Evolutionary conservation across 805 yeast genomes (phyloP), one percentile per base, ranked within the genome.

Genomic region (Lipomyces yamadae): DNA sequence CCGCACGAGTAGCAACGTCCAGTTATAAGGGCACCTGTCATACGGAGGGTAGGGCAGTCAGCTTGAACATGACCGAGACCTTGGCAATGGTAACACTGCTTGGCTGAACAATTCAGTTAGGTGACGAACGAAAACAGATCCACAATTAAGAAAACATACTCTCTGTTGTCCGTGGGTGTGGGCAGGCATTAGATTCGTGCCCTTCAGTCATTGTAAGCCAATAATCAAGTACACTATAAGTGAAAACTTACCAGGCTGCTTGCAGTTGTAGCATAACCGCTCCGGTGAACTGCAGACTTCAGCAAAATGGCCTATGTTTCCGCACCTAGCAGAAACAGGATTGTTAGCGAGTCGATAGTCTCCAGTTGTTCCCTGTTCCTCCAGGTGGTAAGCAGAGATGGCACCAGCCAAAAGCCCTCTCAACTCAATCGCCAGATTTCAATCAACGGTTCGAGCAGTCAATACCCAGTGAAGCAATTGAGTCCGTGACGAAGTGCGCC

Each of bases 241-340:
- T 15, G 8, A 7, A 13, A 5, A 60, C 60, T 5, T 52, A 64
- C 72, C 95, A 68, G 96, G 89, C 79, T 88, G 84, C 78, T 88
- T 90, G 81, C 97, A 91, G 87, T 92, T 91, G 89, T 92, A 91
- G 81, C 97, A 91, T 77, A 91, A 83, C 82, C 93, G 88, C 79
- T 89, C 93, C 68, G 88, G 83, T 78, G 89, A 91, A 72, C 85
- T 83, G 81, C 97, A 91, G 77, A 85, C 87, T 76, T 90, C 96
- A 71, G 97, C 97, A 76, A 91, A 85, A 82, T 91, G 97, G 74
- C 97, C 97, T 74, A 89, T 84, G 81, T 90, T 91, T 76, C 97
- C 97, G 82, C 97, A 91, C 79, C 91, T 91, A 37, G 18, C 55
- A 18, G 35, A 29, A 24, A 42, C 48, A n/a, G 15, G 1, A 6